These are phyloP conservation scores for Mrakia frigida DNA, from an alignment of 768 basidiomycete genomes.

Conservation along the genomic window DNA sequence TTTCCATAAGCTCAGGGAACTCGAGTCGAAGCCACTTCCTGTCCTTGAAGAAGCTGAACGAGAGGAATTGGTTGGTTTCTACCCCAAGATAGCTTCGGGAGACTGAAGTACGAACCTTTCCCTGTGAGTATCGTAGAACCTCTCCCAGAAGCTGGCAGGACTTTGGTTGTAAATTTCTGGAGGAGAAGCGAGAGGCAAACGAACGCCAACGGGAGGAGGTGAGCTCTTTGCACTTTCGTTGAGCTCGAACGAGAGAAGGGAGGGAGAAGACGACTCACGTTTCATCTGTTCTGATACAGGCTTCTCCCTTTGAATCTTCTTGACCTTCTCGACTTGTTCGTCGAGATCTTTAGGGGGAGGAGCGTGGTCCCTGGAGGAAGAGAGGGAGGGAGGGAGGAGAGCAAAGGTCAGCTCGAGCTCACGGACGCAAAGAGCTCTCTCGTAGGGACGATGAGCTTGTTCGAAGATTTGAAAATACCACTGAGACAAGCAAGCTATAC, in stretches of 20 bases:
- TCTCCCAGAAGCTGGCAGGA: constrained; percentile 61
- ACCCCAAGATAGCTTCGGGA: not conserved
- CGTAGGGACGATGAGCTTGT: no score
- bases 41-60: constrained; percentile 85
- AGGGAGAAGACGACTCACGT: constrained; percentile 46
- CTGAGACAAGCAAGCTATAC: no score
- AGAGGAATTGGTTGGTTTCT: not conserved
- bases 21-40: constrained; percentile 95
- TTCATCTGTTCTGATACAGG: constrained; percentile 74
- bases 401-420: not conserved
- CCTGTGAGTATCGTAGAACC: constrained; percentile 77
- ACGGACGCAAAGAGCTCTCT: not conserved
- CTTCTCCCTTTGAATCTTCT: constrained; percentile 62
- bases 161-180: constrained; percentile 41
- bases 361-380: constrained; percentile 44
- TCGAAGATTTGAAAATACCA: no score
- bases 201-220: no score
- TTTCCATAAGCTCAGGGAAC: constrained; percentile 77
- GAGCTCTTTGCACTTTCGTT: not conserved
- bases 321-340: constrained; percentile 62
- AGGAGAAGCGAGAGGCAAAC: not conserved
- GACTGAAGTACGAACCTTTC: constrained; percentile 36
- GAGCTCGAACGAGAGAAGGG: constrained; percentile 51
- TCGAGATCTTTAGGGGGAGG: constrained; percentile 59
- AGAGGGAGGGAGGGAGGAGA: not conserved